Base-by-base conservation (phyloP, 2,329 filamentous ascomycete genomes). In the Diaporthe citri region DNA sequence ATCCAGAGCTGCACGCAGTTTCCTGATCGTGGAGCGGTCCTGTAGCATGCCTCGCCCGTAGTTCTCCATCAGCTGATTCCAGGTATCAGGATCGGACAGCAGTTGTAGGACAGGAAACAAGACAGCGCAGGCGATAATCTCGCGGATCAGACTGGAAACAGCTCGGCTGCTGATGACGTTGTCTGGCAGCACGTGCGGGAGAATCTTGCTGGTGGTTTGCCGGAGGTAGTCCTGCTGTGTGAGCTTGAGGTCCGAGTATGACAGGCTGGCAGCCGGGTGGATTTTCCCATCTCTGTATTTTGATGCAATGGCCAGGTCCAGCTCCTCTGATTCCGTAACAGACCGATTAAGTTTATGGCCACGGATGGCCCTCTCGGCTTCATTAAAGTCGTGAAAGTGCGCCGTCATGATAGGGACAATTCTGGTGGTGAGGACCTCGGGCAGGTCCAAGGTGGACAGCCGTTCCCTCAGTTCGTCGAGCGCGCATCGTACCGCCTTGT, bases 31-130 rank as follows among this genome's bases (percentile, higher is more conserved):
- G 77, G 97, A 98, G 51, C 97, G 92, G 82, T 99, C 97, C 83
- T 98, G 97, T 56, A 99, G 88, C 86, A 97, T 93, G 36, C 93
- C 93, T 67, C 94, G 92, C 25, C 95, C 94, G 83, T 93, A 95
- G 73, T 93, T 96, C 83, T 98, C 96, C 89, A 98, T 95, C 75
- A 98, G 84, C 83, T 98, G 96, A 80, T 99, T 98, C 96, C 96
- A 99, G 12, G 94, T 97, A 85, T 99, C 97, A 1, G 97, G 96
- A 79, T 99, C 96, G 7, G 94, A 91, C 25, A 99, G 86, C 76
- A 95, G 87, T 79, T 93, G 92, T 81, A 98, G 88, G 31, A 97
- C 86, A 0, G 97, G 97, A 56, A 92, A 92, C 51, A 99, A 86
- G 52, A 99, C 93, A n/a, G 95, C 95, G 83, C 97, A 98, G 31